Evolutionary conservation across 345 rosid species (phyloP), one percentile per base, ranked within the genome.

Genomic region (Hypericum androsaemum): DNA sequence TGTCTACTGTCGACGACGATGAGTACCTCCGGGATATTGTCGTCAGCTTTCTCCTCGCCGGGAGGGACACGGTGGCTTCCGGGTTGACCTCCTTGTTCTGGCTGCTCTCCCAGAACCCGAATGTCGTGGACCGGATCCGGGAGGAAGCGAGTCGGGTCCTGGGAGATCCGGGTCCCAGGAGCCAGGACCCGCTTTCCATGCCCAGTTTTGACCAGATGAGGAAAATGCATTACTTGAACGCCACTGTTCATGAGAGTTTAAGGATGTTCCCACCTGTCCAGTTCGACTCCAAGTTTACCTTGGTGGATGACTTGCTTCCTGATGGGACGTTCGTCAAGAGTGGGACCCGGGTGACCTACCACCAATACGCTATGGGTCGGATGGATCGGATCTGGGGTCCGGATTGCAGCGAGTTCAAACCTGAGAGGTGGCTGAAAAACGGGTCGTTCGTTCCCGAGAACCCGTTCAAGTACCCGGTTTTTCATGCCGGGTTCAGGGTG

Each of bases 181-280:
- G 48, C 2, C 8, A 50, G 3, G 11, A 50, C 13, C 12, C 39
- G 14, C 50, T 71, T 9, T 74, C 60, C 22, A 46, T 56, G 0
- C 68, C 73, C 0, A 54, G 56, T 12, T 70, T 52, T 38, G 69
- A 71, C n/a, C 64, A 80, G 41, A 63, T 80, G 54, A 41, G 71
- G 11, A 48, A 71, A 2, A 74, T 87, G 89, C 71, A 76, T 15
- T 87, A 78, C 63, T 63, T 84, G 51, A 80, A 76, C 39, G 84
- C 94, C 22, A 71, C 80, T 0, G 49, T 83, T 3, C 46, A 77
- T 16, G 96, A 83, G 47, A 71, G 81, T 57, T 38, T 87, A 77
- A 74, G 96, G 48, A 57, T 83, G 8, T 76, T 38, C 54, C 96
- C 96, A 0, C 96, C 96, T 0, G 80, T 87, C 37, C 96, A 83